Conservation (phyloP, 257 asterid genomes). For the Rubia yunnanensis region DNA sequence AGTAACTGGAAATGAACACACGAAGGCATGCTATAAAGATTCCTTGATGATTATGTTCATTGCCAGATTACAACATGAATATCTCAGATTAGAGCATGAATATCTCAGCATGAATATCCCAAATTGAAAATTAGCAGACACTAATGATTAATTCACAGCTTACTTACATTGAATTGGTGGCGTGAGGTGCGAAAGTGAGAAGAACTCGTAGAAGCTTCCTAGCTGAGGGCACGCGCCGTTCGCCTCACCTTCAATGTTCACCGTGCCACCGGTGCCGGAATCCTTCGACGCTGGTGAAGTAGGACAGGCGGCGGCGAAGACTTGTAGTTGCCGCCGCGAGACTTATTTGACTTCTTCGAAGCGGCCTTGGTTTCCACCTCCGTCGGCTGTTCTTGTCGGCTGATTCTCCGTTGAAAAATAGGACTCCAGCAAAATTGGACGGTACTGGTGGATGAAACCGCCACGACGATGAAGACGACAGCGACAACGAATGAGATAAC, state of each 20-base stretch:
- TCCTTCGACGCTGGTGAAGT: conserved; percentile 20
- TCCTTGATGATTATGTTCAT: too few species aligned
- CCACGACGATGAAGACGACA: too few species aligned
- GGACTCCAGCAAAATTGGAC: too few species aligned
- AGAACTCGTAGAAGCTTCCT: conserved; percentile 92
- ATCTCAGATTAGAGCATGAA: too few species aligned
- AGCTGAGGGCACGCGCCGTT: conserved; percentile 69
- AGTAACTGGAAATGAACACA: too few species aligned
- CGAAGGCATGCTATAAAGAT: too few species aligned
- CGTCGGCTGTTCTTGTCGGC: conserved; percentile 39
- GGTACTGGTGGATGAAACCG: too few species aligned
- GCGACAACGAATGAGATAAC: too few species aligned
- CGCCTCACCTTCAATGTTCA: conserved; percentile 79
- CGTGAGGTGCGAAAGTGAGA: conserved; percentile 88
- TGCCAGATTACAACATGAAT: too few species aligned
- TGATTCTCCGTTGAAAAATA: too few species aligned
- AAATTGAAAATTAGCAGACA: neutral
- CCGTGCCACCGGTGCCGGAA: conserved; percentile 26
- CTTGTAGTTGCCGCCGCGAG: conserved; percentile 25
- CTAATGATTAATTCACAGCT: conserved; percentile 2
- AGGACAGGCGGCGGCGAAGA: conserved; percentile 37
- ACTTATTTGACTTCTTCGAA: conserved; percentile 50
- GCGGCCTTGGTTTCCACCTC: conserved; percentile 37
- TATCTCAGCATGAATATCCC: too few species aligned
- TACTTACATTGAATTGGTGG: conserved; percentile 92